Evolutionary conservation across 208 protist genomes (phyloP).

Genomic region (Acanthamoeba comandoni): DNA sequence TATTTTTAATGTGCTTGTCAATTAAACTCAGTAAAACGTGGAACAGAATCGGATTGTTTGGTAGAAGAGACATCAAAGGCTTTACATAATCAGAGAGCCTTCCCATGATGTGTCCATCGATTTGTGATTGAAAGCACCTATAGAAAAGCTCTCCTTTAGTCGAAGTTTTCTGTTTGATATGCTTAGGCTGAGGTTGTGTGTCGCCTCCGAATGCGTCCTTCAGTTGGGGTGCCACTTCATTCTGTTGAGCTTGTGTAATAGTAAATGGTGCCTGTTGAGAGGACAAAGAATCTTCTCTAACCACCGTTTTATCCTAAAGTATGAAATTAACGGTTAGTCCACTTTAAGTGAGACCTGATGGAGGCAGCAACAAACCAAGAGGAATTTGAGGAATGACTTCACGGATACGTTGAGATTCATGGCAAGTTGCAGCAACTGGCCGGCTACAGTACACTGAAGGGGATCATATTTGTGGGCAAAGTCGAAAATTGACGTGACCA

Average conservation of each 20-base stretch:
- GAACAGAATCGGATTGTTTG: constrained; percentile 72
- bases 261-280: constrained; percentile 1
- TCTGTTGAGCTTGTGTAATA: not conserved
- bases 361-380: constrained; percentile 19
- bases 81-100: constrained; percentile 61
- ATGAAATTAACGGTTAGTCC: not conserved
- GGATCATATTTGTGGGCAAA: constrained; percentile 66
- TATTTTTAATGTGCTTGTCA: constrained; percentile 63
- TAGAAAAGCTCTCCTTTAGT: constrained; percentile 79
- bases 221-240: too few relatives aligned
- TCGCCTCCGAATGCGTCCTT: not conserved
- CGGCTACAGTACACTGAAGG: constrained; percentile 54
- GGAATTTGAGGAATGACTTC: constrained; percentile 74
- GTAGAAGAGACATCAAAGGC: constrained; percentile 67
- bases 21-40: constrained; percentile 72
- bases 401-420: constrained; percentile 41
- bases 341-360: not conserved
- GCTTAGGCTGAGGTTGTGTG: constrained; percentile 40
- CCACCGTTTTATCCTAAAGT: constrained; percentile 60
- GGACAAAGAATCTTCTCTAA: constrained; percentile 20
- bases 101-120: constrained; percentile 45
- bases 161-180: constrained; percentile 34
- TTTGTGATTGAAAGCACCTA: constrained; percentile 73
- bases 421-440: constrained; percentile 67
- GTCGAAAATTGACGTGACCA: constrained; percentile 68